Base-by-base conservation (phyloP, 2,329 filamentous ascomycete genomes). In the Clonostachys chloroleuca region DNA sequence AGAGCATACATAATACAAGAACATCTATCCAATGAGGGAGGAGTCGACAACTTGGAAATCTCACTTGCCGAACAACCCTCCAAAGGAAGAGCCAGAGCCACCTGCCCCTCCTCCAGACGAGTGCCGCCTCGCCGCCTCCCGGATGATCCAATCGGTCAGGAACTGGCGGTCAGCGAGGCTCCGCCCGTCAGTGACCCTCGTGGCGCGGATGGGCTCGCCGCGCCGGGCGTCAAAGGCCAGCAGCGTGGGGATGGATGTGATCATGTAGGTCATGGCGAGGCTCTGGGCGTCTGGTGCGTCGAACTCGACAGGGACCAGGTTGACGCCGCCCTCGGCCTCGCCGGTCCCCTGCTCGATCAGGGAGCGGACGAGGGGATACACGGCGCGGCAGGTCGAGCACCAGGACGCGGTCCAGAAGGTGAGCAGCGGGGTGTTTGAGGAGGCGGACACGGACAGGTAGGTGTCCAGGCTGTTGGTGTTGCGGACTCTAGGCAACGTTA, bases 401-500 rank as follows among this genome's bases (percentile, higher is more conserved):
- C 73, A 83, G 8, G 76, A 77, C 1, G 80, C 71, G 0, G 78
- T 81, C 80, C 80, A 84, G 39, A 83, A 65, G 2, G 79, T 82
- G 47, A 84, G 57, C n/a, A 83, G 72, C 3, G 80, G 80, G 4
- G 64, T 72, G 40, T 74, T 69, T 6, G 77, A 67, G 6, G 77
- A 77, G 3, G 75, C 72, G 4, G 76, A 78, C 45, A 80, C 66
- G n/a, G 75, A 68, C 48, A 80, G 69, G 62, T 81, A 77, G 16
- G 73, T 78, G 57, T 74, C 62, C 59, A 84, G 75, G 51, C 79
- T 73, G 54, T 76, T 69, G 42, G 72, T 67, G 43, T 72, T 72
- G 52, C 78, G 79, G 54, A 83, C 73, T 36, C 80, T 83, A 18
- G 24, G 24, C 24, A 30, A 24, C 30, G 8, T 33, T 16, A 16